These are phyloP conservation scores for Nasturtium officinale DNA, from an alignment of 345 rosid genomes.

Conservation along the genomic window DNA sequence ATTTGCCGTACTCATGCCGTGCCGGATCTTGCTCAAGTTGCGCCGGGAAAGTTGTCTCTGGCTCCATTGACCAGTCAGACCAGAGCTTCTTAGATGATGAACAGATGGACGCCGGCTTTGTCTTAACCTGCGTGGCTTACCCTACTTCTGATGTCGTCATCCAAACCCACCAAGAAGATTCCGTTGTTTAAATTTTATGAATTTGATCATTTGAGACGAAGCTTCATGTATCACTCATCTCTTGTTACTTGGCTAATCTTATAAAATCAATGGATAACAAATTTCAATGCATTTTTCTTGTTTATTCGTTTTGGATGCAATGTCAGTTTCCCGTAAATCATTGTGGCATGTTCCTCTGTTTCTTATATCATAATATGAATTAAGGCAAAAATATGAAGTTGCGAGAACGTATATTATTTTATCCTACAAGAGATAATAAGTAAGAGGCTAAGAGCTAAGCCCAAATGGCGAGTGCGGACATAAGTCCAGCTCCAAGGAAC, in stretches of 20 bases:
- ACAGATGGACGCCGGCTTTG: slow-evolving; percentile 56
- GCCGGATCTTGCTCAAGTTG: slow-evolving; percentile 94
- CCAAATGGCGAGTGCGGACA: slow-evolving; percentile 89
- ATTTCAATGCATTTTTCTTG: not conserved
- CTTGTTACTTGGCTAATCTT: slow-evolving; percentile 10
- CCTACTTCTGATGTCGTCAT: slow-evolving; percentile 57
- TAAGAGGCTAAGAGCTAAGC: slow-evolving; percentile 46
- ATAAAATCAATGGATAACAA: not conserved
- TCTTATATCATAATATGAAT: not conserved
- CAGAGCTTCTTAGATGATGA: slow-evolving; percentile 81
- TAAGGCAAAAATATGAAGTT: not conserved
- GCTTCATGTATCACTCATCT: slow-evolving; percentile 4
- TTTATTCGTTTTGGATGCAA: not conserved
- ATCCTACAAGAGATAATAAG: not conserved
- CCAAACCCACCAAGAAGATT: slow-evolving; percentile 91
- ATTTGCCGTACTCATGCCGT: slow-evolving; percentile 92
- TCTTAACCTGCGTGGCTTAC: slow-evolving; percentile 77
- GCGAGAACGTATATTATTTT: slow-evolving; percentile 7
- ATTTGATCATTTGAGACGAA: not conserved
- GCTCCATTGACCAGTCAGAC: slow-evolving; percentile 72
- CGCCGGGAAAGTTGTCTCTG: slow-evolving; percentile 59
- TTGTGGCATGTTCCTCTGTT: not conserved
- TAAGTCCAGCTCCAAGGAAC: slow-evolving; percentile 89
- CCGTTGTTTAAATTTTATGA: slow-evolving; percentile 35
- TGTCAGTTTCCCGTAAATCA: not conserved